Evolutionary conservation across 2,329 filamentous ascomycete species (phyloP), one percentile per base, ranked within the genome.

Genomic region (Verticillium zaregamsianum): DNA sequence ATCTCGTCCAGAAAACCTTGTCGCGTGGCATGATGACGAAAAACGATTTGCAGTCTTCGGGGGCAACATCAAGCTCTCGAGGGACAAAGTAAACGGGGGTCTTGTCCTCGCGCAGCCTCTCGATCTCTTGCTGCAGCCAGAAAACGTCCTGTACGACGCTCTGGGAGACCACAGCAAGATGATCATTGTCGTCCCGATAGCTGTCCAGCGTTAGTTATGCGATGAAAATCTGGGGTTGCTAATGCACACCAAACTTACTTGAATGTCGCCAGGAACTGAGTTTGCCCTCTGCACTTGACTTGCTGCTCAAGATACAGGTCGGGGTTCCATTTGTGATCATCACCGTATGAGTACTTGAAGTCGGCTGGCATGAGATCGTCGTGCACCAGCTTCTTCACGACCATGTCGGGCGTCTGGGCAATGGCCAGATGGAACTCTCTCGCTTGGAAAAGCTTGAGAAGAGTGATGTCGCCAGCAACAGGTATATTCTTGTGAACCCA

Each of bases 291-390:
- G 28, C 23, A 33, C 37, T 39, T 23, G 20, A 20, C 28, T 6
- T 17, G 40, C 14, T 33, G 31, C 8, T 23, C 14, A 12, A 8
- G 15, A 37, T 32, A 39, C 5, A 25, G 40, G 3, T 49, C 28
- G 7, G 28, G 40, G 31, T 59, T 35, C 58, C 58, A 59, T 14
- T 55, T 6, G 31, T 59, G 58, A 5, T 55, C 28, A 32, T 31
- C 32, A 8, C 58, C 58, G 58, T 59, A 59, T 31, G 58, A 40
- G 31, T 59, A 55, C 15, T 6, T 35, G 45, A 59, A 59, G 2
- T 40, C 20, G 5, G 40, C 40, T 7, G 58, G 40, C 40, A 59
- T 23, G 23, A 3, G 14, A 25, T 33, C 32, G 9, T 33, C 32
- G 32, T 33, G 32, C 9, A 33, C 9, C 32, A 33, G 32, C 32